Evolutionary conservation across 1,284 basidiomycete genomes (phyloP), one percentile per base, ranked within the genome.

Genomic region (Takashimella koratensis): DNA sequence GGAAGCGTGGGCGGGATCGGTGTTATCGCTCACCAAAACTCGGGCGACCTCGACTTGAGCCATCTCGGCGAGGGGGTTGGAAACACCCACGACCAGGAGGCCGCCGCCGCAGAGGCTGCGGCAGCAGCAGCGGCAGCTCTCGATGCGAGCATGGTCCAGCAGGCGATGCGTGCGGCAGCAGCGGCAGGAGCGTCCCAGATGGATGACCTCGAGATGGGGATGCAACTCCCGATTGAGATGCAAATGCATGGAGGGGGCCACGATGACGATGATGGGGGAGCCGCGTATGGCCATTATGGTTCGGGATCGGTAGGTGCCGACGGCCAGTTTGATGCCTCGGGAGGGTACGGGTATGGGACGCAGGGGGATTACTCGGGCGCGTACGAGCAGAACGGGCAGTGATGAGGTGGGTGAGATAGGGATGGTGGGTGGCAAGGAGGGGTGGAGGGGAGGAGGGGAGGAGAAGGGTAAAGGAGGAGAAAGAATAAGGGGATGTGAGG

Each of bases 121-220:
- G 30, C 30, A 8, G 30, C 8, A 36, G 30, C 30, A 36, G 30
- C 46, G 21, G 41, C 22, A 30, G 27, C 20, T 43, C 60, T 71
- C 25, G 69, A 74, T 49, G 67, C 67, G 43, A 66, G 62, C 52
- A 66, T 71, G 64, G 69, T 74, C 5, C 72, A 74, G 52, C 67
- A 70, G 53, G 71, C 71, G 22, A 74, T 74, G 67, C 63, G 66
- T 43, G 68, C 68, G 22, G 66, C 67, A 4, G 54, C 53, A 21
- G 49, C 43, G 20, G 60, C 58, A 4, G 56, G 41, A 0, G 70
- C 66, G 3, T 65, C 65, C 6, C 68, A 71, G 54, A 74, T 74
- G 62, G 72, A 74, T 58, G 72, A 74, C 51, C 53, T 74, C 55
- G 72, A 74, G 36, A 71, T 74, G 70, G 72, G 72, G 22, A 71